Base-by-base conservation (phyloP, 2,329 filamentous ascomycete genomes). In the Colletotrichum brevisporum region DNA sequence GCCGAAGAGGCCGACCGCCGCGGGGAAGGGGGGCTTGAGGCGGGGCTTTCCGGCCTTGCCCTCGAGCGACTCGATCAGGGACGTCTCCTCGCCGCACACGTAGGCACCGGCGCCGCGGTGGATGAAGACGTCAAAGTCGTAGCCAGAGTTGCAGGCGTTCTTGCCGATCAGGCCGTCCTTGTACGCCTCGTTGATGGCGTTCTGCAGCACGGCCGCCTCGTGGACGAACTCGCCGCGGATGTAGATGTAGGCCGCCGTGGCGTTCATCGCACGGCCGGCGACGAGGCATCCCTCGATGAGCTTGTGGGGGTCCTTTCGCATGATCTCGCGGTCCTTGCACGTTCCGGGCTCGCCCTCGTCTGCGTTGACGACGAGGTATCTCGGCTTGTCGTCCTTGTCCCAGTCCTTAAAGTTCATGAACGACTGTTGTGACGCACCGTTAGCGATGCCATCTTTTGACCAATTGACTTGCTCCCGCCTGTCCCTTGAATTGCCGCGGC, bases 401-500 rank as follows among this genome's bases (percentile, higher is more conserved):
- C 96, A 99, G 77, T 94, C 96, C 85, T 98, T 98, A 88, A 95
- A 95, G 88, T 99, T 99, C 96, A 99, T 99, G 84, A 99, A 99
- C 57, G 95, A 98, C 94, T 97, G 39, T 31, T 31, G 27, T 69
- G 51, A 43, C 59, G 52, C 31, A 24, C 31, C 54, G 52, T 67
- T 55, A 63, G 47, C 58, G 55, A 51, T 50, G 21, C 47, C 41
- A 31, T 9, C 2, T 9, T 47, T 27, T 58, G 24, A 41, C 41
- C 18, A 36, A 26, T n/a, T 18, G 41, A 31, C 55, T 21, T 39
- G 31, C 10, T 43, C 16, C 41, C 26, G 45, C 45, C 52, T 41
- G 56, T 68, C 67, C 63, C 52, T 58, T 53, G 61, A 31, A 63
- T 50, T 50, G 54, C 53, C 57, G 58, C 60, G 47, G 52, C 56